Conservation (phyloP, 2,329 filamentous ascomycete species). For the Cryoendolithus antarcticus region DNA sequence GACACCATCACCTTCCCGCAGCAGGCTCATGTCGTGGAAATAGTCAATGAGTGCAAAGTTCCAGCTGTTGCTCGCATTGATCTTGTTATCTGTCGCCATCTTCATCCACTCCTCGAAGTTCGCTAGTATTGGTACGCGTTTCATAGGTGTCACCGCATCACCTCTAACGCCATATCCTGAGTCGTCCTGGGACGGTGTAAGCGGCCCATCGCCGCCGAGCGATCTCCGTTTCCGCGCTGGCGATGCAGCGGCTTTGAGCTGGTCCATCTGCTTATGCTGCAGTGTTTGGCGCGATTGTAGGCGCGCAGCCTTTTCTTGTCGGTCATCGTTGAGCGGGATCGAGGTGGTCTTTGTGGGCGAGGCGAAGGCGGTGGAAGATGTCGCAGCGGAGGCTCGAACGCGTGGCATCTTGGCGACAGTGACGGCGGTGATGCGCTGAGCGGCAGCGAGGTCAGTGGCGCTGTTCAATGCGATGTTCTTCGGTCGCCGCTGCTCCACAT, state of each 20-base stretch:
- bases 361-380: conserved; percentile 38
- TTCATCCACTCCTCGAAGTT: conserved; percentile 99
- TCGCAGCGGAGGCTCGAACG: conserved; percentile 33
- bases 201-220: conserved; percentile 31
- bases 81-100: conserved; percentile 95
- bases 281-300: conserved; percentile 77
- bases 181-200: conserved; percentile 42
- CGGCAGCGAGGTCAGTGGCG: too few relatives aligned
- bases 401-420: conserved; percentile 19
- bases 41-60: conserved; percentile 99
- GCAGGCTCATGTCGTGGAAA: conserved; percentile 95
- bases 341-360: conserved; percentile 44
- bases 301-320: conserved; percentile 77
- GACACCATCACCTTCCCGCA: conserved; percentile 92
- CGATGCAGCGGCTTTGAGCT: conserved; percentile 71
- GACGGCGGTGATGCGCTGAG: background rate
- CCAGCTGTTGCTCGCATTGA: conserved; percentile 97
- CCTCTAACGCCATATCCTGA: conserved; percentile 52
- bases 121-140: conserved; percentile 85
- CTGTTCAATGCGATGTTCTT: too few relatives aligned
- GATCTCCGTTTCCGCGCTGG: conserved; percentile 44
- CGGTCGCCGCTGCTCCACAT: too few relatives aligned
- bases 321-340: conserved; percentile 94
- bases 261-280: conserved; percentile 83
- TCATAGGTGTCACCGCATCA: conserved; percentile 81